Percentiles rank a stretch among this genome's conserved stretches.
These are phyloP conservation scores for Pseudogymnoascus verrucosus DNA, from an alignment of 2,329 filamentous ascomycete genomes.

Conservation along the genomic window DNA sequence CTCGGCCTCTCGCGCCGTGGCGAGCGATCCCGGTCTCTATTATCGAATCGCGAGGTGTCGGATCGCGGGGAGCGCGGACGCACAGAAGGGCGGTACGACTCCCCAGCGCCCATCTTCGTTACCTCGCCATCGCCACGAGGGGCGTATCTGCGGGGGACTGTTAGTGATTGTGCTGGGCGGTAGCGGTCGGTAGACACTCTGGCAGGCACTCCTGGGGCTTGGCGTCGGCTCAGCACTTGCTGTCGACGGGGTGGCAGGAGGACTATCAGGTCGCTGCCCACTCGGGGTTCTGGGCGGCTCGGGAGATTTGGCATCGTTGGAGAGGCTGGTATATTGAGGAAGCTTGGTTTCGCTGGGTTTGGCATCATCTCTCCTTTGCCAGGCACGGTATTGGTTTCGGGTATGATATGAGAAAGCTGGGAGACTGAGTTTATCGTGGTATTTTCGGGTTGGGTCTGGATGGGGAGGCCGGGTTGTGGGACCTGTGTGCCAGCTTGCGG, in stretches of 20 bases:
- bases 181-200: background rate
- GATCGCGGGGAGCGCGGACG: constrained; percentile 23
- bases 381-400: background rate
- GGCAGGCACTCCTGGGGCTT: background rate
- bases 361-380: background rate
- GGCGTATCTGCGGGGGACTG: constrained; percentile 16
- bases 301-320: background rate
- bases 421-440: background rate
- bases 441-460: background rate
- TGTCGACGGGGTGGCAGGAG: background rate
- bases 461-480: background rate
- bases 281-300: background rate
- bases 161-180: background rate
- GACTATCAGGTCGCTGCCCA: background rate
- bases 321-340: background rate
- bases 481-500: background rate
- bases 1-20: constrained; percentile 12
- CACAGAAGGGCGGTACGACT: constrained; percentile 27
- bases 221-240: background rate
- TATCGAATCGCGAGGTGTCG: constrained; percentile 22
- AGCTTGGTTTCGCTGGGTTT: background rate
- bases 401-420: background rate
- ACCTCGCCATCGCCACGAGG: constrained; percentile 27
- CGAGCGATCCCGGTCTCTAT: constrained; percentile 17
- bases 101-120: constrained; percentile 26